These are phyloP conservation scores for Penicillium brevicompactum DNA, from an alignment of 2,329 filamentous ascomycete species.

Conservation along the genomic window DNA sequence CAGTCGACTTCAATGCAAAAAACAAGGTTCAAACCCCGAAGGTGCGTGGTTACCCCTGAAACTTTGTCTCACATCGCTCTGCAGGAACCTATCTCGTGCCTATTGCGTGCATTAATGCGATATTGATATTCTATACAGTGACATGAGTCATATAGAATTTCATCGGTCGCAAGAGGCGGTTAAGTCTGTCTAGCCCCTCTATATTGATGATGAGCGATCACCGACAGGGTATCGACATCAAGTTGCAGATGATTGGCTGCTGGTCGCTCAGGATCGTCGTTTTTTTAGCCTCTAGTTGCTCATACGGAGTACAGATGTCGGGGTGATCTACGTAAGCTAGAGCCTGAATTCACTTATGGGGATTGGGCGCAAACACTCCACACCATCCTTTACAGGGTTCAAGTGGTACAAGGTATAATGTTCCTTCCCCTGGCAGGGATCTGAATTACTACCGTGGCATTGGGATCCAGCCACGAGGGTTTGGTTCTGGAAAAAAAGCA, in stretches of 20 bases:
- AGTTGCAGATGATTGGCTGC: not conserved
- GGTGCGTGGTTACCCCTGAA: not conserved
- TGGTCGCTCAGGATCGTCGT: not conserved
- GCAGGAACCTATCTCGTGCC: conserved; percentile 1
- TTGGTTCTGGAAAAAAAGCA: conserved; percentile 3
- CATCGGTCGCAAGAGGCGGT: not conserved
- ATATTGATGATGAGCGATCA: not conserved
- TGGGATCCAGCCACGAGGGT: not conserved
- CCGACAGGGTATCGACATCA: not conserved
- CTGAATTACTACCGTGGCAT: not conserved
- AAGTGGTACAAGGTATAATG: not conserved
- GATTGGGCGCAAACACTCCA: not conserved
- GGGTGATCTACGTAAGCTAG: not conserved
- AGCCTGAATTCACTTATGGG: not conserved
- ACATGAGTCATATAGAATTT: not conserved
- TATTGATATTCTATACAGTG: not conserved
- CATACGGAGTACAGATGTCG: not conserved
- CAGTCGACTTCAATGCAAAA: not conserved
- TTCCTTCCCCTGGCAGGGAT: not conserved
- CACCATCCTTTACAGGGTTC: not conserved
- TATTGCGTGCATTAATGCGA: not conserved
- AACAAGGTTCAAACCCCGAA: not conserved
- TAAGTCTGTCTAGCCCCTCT: not conserved
- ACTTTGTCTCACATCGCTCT: not conserved
- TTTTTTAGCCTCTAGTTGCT: not conserved